Evolutionary conservation across 108 stramenopile species (phyloP).

Genomic region (Nitzschia inconspicua): DNA sequence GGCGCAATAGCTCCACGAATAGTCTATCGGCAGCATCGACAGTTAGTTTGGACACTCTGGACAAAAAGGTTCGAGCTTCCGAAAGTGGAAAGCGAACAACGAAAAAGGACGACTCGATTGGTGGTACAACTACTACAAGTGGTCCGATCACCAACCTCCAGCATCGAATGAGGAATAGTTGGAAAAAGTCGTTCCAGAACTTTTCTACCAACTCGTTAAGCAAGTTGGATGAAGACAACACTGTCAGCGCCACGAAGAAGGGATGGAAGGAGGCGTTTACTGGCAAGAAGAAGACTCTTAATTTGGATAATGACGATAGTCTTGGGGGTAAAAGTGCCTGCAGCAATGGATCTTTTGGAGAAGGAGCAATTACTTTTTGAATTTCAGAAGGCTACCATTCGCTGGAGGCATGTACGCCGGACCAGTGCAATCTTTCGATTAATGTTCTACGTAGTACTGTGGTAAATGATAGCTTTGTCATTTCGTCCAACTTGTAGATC

Average conservation of each 20-base stretch:
- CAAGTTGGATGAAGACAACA: slow-evolving; percentile 1
- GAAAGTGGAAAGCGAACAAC: not conserved
- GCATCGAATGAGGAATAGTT: slow-evolving; percentile 9
- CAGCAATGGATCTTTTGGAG: not conserved
- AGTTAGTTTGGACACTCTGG: slow-evolving; percentile 2
- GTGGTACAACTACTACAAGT: no score
- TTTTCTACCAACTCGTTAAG: slow-evolving; percentile 4
- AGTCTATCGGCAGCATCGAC: slow-evolving; percentile 3
- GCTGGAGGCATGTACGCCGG: no score
- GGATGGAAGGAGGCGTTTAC: slow-evolving; percentile 1
- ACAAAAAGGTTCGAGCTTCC: slow-evolving; percentile 1
- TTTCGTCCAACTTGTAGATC: no score
- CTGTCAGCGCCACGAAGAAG: no score
- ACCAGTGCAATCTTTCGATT: no score
- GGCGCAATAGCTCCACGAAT: slow-evolving; percentile 7
- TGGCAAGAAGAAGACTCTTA: not conserved
- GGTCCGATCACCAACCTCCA: slow-evolving; percentile 19
- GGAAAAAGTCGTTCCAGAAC: slow-evolving; percentile 5
- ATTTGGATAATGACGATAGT: not conserved
- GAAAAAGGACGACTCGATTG: not conserved
- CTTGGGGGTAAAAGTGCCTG: not conserved
- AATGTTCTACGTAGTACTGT: no score
- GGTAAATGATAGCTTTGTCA: no score
- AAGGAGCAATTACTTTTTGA: not conserved
- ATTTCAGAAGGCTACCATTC: no score